phyloP scores from a whole-genome alignment of 495 filamentous ascomycete species.

The Neurospora africana region DNA sequence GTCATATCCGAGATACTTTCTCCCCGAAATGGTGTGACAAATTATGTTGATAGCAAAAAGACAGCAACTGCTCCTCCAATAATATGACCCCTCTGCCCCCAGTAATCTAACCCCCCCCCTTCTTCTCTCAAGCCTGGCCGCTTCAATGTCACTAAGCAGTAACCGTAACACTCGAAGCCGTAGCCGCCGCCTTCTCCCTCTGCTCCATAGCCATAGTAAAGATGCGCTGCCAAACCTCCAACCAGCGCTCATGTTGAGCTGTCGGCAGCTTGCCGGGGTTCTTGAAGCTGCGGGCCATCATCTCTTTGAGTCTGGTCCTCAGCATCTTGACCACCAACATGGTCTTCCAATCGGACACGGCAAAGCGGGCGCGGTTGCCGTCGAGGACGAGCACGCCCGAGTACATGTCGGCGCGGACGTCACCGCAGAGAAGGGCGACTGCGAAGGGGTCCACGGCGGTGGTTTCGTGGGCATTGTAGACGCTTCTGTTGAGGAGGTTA shows the following conservation, averaged over 20 bases:
- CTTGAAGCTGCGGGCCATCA: conserved; percentile 60
- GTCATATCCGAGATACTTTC: not conserved
- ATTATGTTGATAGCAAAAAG: not conserved
- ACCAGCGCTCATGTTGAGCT: conserved; percentile 58
- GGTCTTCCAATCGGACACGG: conserved; percentile 79
- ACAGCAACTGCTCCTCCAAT: not conserved
- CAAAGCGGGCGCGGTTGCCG: conserved; percentile 77
- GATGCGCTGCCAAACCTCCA: conserved; percentile 55
- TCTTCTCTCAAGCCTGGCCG: not conserved
- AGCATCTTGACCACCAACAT: conserved; percentile 77
- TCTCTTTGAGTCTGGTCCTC: conserved; percentile 54
- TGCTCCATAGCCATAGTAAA: conserved; percentile 28
- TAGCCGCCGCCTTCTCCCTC: conserved; percentile 12
- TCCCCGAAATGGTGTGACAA: not conserved
- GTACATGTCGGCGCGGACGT: conserved; percentile 77
- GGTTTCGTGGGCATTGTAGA: conserved; percentile 84
- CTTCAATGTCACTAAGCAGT: not conserved
- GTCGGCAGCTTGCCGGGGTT: conserved; percentile 60
- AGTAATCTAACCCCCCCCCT: not conserved
- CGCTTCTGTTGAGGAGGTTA: conserved; percentile 27
- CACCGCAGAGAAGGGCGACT: conserved; percentile 74
- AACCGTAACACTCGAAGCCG: not conserved
- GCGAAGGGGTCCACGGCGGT: conserved; percentile 71
- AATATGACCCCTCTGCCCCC: not conserved
- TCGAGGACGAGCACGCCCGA: conserved; percentile 79